Evolutionary conservation across 2,329 filamentous ascomycete species (phyloP).

Genomic region (Trichoderma sp.): DNA sequence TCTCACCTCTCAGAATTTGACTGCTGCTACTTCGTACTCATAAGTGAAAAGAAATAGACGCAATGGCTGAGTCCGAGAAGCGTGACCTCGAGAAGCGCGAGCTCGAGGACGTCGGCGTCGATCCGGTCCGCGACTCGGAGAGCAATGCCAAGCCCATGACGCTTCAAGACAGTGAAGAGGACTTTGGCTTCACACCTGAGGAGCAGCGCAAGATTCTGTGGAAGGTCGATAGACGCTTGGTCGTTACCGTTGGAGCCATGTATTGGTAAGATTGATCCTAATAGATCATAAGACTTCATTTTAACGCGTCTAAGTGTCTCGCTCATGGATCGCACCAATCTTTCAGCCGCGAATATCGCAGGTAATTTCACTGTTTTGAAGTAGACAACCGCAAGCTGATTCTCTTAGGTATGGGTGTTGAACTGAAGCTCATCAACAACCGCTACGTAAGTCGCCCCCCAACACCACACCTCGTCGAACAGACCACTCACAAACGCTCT

Average conservation of each 20-base stretch:
- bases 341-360: conserved; percentile 72
- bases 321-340: conserved; percentile 78
- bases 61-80: conserved; percentile 34
- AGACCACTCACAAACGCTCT: background rate
- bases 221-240: conserved; percentile 67
- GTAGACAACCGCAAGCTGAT: background rate
- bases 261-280: conserved; percentile 53
- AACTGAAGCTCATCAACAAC: conserved; percentile 41
- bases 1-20: background rate
- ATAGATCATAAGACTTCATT: background rate
- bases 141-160: conserved; percentile 50
- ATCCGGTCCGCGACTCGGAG: conserved; percentile 29
- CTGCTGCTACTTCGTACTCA: too few species aligned
- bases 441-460: conserved; percentile 44
- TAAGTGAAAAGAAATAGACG: background rate
- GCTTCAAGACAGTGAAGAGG: conserved; percentile 33
- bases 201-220: conserved; percentile 70
- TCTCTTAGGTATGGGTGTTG: background rate
- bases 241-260: conserved; percentile 62
- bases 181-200: conserved; percentile 53
- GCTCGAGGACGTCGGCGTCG: conserved; percentile 30
- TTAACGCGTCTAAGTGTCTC: conserved; percentile 47
- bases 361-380: conserved; percentile 47
- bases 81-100: conserved; percentile 25
- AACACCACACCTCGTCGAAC: background rate